These are phyloP conservation scores for Pyrenophora seminiperda DNA, from an alignment of 2,329 filamentous ascomycete genomes.

Conservation along the genomic window DNA sequence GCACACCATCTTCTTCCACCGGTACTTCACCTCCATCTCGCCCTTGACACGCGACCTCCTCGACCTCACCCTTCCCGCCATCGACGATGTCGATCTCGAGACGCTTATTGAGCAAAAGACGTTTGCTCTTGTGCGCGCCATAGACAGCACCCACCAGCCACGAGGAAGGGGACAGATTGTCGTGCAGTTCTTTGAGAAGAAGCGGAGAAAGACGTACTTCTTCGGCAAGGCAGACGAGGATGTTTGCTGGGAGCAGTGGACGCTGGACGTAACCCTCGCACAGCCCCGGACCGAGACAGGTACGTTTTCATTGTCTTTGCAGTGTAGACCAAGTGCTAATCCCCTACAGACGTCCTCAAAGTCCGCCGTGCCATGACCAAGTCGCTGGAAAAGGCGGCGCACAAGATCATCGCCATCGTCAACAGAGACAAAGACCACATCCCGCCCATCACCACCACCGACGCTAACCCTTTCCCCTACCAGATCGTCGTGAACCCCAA, in stretches of 20 bases:
- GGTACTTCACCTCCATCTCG: slow-evolving; percentile 86
- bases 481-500: slow-evolving; percentile 89
- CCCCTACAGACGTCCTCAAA: slow-evolving; percentile 76
- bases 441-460: slow-evolving; percentile 90
- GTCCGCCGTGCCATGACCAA: slow-evolving; percentile 90
- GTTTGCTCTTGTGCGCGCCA: slow-evolving; percentile 75
- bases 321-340: slow-evolving; percentile 8
- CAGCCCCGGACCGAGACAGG: slow-evolving; percentile 87
- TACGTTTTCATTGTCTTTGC: slow-evolving; percentile 51
- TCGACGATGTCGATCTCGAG: slow-evolving; percentile 88
- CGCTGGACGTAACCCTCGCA: slow-evolving; percentile 88
- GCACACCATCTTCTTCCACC: slow-evolving; percentile 98
- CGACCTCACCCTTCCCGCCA: slow-evolving; percentile 85
- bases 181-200: slow-evolving; percentile 95
- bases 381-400: slow-evolving; percentile 80
- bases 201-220: slow-evolving; percentile 74
- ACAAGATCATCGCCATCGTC: slow-evolving; percentile 87
- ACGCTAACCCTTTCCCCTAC: slow-evolving; percentile 93
- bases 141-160: slow-evolving; percentile 62
- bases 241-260: slow-evolving; percentile 97
- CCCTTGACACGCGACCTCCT: slow-evolving; percentile 87
- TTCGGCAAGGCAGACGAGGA: slow-evolving; percentile 84
- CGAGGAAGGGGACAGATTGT: slow-evolving; percentile 76
- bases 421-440: slow-evolving; percentile 95
- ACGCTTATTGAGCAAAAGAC: slow-evolving; percentile 91